Evolutionary conservation across 306 rosid genomes (phyloP), one percentile per base, ranked within the genome.

Genomic region (Medicago arabica): DNA sequence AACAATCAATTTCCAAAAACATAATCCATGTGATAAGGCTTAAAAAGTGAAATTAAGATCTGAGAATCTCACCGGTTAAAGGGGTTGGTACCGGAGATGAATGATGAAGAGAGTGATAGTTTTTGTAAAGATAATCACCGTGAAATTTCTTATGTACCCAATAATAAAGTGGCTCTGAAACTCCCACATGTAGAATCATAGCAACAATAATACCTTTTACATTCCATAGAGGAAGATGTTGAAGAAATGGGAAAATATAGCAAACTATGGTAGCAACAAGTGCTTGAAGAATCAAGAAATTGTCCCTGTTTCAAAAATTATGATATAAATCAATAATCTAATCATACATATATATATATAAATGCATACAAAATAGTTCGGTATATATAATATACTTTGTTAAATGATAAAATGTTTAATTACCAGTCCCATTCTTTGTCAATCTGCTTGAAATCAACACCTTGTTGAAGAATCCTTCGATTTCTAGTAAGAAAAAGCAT

Each of bases 381-480:
- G n/a, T 21, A 18, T 49, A 23, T 9, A 54, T 28, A 28, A 28
- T 28, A 28, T 28, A 28, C 1, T 54, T 2, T 54, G 0, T 8
- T 2, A 54, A 18, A 17, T 58, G 4, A 23, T 17, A 18, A 54
- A 18, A 54, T 55, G 13, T 54, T 19, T 34, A 49, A 7, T 50
- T 83, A 95, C 99, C 99, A 92, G 82, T 95, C 82, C 97, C 97
- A 95, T 82, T 95, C 97, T 62, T 41, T 67, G 81, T 95, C 97
- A 70, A 85, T 44, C 71, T 85, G 88, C 41, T 81, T 85, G 79
- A 81, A 81, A 85, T 85, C 88, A 81, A 85, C 80, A 9, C 88
- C 88, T n/a, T 81, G 69, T 65, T 78, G 83, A 74, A 78, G 19
- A 82, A 85, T 81, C 59, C 72, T 28, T 64, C 79, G 75, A 71